Evolutionary conservation across 345 rosid genomes (phyloP).

Genomic region (Firmiana major): DNA sequence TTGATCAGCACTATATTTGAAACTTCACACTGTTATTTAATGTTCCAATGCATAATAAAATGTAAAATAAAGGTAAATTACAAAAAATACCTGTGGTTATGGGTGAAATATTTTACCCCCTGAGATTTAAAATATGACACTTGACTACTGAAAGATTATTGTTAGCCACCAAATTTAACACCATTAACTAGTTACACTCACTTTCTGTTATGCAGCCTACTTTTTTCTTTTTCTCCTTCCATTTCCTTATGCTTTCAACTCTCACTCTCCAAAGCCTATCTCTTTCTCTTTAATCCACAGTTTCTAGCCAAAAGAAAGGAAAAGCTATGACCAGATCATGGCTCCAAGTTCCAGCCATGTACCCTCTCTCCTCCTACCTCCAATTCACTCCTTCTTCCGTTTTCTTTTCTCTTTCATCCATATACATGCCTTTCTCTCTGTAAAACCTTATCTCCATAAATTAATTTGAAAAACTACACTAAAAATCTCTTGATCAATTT

Average conservation of each 20-base stretch:
- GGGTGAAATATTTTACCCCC: not conserved
- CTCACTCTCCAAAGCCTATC: not conserved
- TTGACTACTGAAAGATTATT: not conserved
- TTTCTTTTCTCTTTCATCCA: not conserved
- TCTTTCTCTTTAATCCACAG: not conserved
- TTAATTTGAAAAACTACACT: not conserved
- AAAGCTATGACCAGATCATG: not conserved
- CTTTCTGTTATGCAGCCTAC: not conserved
- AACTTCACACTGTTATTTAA: slow-evolving; percentile 9
- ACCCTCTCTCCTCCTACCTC: not conserved
- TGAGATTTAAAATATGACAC: not conserved
- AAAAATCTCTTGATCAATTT: not conserved
- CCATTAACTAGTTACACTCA: not conserved
- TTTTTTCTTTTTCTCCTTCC: not conserved
- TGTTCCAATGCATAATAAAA: not conserved
- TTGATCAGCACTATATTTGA: slow-evolving; percentile 61
- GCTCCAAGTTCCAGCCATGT: not conserved
- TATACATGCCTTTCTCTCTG: not conserved
- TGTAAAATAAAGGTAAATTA: not conserved
- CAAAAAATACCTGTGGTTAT: not conserved
- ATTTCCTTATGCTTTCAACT: not conserved
- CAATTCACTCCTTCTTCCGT: not conserved
- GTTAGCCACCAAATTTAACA: not conserved
- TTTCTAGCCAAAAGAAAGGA: not conserved
- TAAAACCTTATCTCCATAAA: not conserved